phyloP scores from a whole-genome alignment of 2,329 filamentous ascomycete species.

The Stemphylium beticola region DNA sequence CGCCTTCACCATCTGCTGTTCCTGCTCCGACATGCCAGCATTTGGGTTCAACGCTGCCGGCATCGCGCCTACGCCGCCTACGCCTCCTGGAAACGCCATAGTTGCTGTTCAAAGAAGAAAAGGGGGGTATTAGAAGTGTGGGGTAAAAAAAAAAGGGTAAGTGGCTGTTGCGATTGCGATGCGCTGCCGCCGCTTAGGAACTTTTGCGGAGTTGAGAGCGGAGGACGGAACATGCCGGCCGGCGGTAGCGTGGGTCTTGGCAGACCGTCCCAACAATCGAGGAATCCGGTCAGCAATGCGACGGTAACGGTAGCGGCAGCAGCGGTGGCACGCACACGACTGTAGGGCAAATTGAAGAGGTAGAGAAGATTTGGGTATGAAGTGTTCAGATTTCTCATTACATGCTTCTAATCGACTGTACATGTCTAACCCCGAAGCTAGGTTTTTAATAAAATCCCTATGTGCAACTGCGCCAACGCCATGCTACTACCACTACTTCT shows the following conservation, averaged over 20 bases:
- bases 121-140: background rate
- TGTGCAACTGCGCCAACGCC: conserved; percentile 21
- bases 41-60: conserved; percentile 41
- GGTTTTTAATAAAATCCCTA: conserved; percentile 8
- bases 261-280: background rate
- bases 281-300: background rate
- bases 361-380: background rate
- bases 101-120: background rate
- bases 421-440: conserved; percentile 13
- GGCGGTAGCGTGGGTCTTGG: conserved; percentile 21
- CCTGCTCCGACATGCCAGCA: conserved; percentile 52
- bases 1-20: conserved; percentile 57
- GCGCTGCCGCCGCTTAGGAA: conserved; percentile 18
- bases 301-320: background rate
- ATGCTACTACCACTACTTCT: conserved; percentile 4
- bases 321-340: background rate
- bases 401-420: conserved; percentile 11
- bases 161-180: conserved; percentile 16
- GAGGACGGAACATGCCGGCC: conserved; percentile 40
- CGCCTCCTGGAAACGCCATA: conserved; percentile 43
- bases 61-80: conserved; percentile 29
- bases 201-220: conserved; percentile 46
- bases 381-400: conserved; percentile 15
- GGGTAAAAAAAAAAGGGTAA: background rate
- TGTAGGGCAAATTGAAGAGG: background rate